Percentiles rank a stretch among this genome's conserved stretches.
These are phyloP conservation scores for Pseudonitzschia multiseries DNA, from an alignment of 108 stramenopile genomes.

Conservation along the genomic window DNA sequence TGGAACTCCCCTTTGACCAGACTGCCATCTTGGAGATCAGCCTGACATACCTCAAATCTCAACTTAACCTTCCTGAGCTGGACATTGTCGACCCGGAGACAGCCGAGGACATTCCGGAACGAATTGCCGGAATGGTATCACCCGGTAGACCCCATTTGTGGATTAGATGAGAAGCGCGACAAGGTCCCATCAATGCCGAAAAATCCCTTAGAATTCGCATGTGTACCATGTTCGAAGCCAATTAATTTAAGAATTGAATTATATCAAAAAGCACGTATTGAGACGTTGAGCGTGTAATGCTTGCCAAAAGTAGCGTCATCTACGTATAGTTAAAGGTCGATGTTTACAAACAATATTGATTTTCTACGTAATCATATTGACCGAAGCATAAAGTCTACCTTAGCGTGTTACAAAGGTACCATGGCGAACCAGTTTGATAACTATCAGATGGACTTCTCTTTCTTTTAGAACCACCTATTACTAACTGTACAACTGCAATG, in stretches of 20 bases:
- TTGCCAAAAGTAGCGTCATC: no score
- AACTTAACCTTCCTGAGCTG: conserved; percentile 59
- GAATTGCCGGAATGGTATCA: conserved; percentile 50
- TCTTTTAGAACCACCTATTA: no score
- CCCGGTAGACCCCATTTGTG: conserved; percentile 82
- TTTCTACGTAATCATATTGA: no score
- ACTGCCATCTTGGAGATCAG: conserved; percentile 59
- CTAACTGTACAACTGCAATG: no score
- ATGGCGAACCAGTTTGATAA: no score
- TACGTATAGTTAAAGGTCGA: no score
- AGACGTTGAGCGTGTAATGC: no score
- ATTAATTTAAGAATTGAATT: background rate
- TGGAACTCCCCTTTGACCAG: conserved; percentile 87
- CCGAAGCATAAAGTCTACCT: no score
- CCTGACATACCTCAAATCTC: conserved; percentile 66
- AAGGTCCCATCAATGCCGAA: background rate
- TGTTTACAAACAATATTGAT: no score
- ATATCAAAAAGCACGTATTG: no score
- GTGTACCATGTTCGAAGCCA: background rate
- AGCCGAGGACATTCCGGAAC: conserved; percentile 58
- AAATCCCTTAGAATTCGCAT: background rate
- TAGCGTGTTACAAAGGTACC: no score
- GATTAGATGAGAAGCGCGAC: conserved; percentile 45
- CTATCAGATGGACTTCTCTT: no score
- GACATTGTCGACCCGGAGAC: conserved; percentile 58